A percentile compares a stretch with the other conserved stretches of the same genome.
phyloP scores from a whole-genome alignment of 2,329 filamentous ascomycete genomes.

The Colletotrichum cuscutae region DNA sequence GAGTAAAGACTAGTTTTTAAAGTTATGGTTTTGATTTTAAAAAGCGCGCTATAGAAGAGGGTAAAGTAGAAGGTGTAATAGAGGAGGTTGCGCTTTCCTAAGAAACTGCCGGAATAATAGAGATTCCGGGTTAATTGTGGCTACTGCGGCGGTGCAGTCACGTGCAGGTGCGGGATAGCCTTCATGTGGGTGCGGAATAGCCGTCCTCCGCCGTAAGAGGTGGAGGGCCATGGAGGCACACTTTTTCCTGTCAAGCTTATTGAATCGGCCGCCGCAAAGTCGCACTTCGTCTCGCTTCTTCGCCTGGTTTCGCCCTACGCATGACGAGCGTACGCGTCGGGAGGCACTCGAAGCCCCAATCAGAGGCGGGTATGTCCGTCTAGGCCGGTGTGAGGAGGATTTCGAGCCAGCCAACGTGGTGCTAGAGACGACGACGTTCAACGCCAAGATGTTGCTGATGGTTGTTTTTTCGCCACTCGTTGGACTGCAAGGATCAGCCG shows the following conservation, averaged over 20 bases:
- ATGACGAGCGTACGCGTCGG: conserved; percentile 33
- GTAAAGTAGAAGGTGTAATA: too few species aligned
- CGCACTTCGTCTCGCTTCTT: neutral
- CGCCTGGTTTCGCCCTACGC: neutral
- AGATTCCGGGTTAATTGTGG: too few species aligned
- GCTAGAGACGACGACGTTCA: neutral
- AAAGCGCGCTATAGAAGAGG: too few species aligned
- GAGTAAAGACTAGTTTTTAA: too few species aligned
- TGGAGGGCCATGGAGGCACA: neutral
- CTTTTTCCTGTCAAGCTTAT: neutral
- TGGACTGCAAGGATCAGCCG: neutral
- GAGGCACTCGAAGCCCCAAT: conserved; percentile 21
- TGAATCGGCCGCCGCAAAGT: neutral
- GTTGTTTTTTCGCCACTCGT: conserved; percentile 2
- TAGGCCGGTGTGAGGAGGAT: neutral
- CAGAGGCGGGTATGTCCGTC: conserved; percentile 1
- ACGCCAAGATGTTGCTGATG: neutral
- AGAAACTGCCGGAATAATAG: too few species aligned
- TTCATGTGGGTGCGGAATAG: too few species aligned
- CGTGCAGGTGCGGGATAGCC: too few species aligned
- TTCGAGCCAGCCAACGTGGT: neutral
- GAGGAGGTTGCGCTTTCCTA: too few species aligned
- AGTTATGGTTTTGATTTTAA: too few species aligned
- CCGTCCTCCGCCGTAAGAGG: neutral
- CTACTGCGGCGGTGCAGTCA: too few species aligned